Evolutionary conservation across 2,329 filamentous ascomycete species (phyloP), one percentile per base, ranked within the genome.

Genomic region (Phialophora chinensis): DNA sequence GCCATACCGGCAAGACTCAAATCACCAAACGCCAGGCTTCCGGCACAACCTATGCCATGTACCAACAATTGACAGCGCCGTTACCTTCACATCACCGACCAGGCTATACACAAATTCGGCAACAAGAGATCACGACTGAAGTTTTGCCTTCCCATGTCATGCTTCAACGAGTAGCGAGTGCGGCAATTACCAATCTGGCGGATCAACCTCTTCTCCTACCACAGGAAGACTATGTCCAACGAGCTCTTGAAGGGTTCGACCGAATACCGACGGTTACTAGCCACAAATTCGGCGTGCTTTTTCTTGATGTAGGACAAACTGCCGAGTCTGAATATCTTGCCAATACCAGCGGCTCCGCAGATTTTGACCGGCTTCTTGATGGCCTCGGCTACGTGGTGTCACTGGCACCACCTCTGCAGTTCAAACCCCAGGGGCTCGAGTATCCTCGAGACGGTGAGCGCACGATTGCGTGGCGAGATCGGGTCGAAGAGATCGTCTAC

Each of bases 201-300:
- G 80, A 86, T 63, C 90, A 90, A 55, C 92, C 91, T 10, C 88
- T 97, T 54, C 87, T 89, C 0, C 83, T 98, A 6, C 92, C 93
- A 0, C 81, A 86, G 31, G 87, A 90, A 59, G 82, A 90, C 66
- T 90, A 92, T 17, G 85, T 86, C 35, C 85, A 87, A 44, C 88
- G 94, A 71, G 90, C 92, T 0, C 89, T 99, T 47, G 86, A 86
- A 44, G 84, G 88, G 12, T 96, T 99, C 77, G 95, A 99, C 77
- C 88, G 90, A 35, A 96, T 88, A 71, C 90, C 94, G 44, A 93
- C 92, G 8, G 90, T 99, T 4, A 95, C 99, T 77, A 93, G 93
- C 6, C 93, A 98, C 83, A 97, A 97, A 78, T 90, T 97, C 50
- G 95, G 95, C 17, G 90, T 99, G 25, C 89, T 99, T 49, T 99